These are phyloP conservation scores for Jasminum sambac DNA, from an alignment of 257 asterid genomes.

Conservation along the genomic window DNA sequence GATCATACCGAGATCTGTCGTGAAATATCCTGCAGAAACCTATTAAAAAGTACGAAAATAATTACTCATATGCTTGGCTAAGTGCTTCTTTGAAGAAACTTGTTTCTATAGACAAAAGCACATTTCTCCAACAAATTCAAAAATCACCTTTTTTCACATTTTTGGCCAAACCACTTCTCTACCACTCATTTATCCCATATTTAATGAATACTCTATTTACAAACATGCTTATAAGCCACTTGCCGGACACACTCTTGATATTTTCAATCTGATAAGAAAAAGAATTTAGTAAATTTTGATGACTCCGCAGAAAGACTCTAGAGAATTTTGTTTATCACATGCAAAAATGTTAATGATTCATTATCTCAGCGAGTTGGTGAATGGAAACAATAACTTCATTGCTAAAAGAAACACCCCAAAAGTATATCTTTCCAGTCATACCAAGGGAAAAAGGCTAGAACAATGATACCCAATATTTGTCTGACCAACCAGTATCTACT, in stretches of 20 bases:
- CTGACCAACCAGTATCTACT: background rate
- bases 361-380: background rate
- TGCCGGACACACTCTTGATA: background rate
- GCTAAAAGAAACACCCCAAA: background rate
- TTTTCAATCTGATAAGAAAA: conserved; percentile 10
- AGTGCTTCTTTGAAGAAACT: no score
- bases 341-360: background rate
- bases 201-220: no score
- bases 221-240: no score
- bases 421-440: background rate
- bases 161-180: no score
- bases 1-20: conserved; percentile 77
- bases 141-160: no score
- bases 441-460: conserved; percentile 1
- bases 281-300: background rate
- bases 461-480: background rate
- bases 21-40: conserved; percentile 79
- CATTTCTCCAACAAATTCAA: no score
- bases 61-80: background rate
- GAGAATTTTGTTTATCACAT: background rate
- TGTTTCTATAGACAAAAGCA: no score
- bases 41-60: conserved; percentile 28
- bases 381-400: background rate
- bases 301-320: background rate
- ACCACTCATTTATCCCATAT: no score